These are phyloP conservation scores for Solanum hybrid DNA, from an alignment of 305 asterid species.

Conservation along the genomic window DNA sequence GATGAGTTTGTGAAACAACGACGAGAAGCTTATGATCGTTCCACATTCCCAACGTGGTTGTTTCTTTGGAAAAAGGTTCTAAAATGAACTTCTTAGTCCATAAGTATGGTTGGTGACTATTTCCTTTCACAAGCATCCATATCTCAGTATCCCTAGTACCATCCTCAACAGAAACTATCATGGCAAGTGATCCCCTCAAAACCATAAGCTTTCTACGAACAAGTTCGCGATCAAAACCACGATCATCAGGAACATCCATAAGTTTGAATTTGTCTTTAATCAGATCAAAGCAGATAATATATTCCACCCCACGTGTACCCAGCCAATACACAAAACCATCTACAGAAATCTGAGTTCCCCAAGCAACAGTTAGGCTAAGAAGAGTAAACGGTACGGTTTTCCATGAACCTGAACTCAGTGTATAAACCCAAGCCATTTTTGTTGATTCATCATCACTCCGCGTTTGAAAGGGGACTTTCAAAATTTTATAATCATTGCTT, in stretches of 20 bases:
- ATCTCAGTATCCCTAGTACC: not conserved
- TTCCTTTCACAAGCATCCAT: not conserved
- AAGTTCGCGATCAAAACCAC: not conserved
- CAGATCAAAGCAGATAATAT: not conserved
- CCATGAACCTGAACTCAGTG: not conserved
- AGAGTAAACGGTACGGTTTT: not conserved
- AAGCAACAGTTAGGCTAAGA: not conserved
- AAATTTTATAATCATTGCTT: not conserved
- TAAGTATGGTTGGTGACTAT: not conserved
- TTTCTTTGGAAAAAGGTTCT: not conserved
- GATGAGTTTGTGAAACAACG: not conserved
- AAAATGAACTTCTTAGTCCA: not conserved
- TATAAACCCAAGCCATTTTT: not conserved
- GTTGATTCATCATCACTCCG: not conserved
- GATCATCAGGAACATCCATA: too few species aligned
- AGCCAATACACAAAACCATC: not conserved
- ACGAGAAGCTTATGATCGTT: not conserved
- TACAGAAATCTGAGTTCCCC: not conserved
- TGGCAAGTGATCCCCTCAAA: not conserved
- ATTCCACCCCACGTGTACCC: not conserved
- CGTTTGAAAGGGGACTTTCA: not conserved
- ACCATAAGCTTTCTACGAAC: not conserved
- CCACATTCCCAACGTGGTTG: not conserved
- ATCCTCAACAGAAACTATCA: not conserved
- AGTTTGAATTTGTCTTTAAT: not conserved